Base-by-base conservation (phyloP, 1,284 basidiomycete species). In the Entoloma clypeatum region DNA sequence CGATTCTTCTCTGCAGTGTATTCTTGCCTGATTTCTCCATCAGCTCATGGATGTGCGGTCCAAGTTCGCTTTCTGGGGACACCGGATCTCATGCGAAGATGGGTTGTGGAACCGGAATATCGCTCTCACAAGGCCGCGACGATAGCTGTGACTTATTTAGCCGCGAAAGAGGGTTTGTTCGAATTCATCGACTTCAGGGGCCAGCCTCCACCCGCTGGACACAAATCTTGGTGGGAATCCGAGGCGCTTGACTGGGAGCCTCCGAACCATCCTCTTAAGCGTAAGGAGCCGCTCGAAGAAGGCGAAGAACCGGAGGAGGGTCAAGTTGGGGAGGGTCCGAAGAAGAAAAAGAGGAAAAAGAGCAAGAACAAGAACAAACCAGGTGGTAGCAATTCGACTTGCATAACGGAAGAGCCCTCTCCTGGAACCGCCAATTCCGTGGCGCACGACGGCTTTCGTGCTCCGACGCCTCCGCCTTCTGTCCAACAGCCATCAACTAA, bases 71-170 rank as follows among this genome's bases (percentile, higher is more conserved):
- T 80, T n/a, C 64, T 64, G 7, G 46, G 60, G 28, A 59, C 49
- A 6, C 35, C 44, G 8, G 21, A 39, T 16, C 26, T 65, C 17
- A 57, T 60, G 22, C 66, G 65, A 26, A 58, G 55, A 36, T 82
- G 74, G 55, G 55, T 56, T 0, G 73, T 74, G 7, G 58, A 68
- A 11, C 52, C 62, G 10, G 69, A 76, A 45, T 81, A 79, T 52
- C 65, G 72, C 24, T 72, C 62, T 22, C 76, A 76, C 48, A 64
- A 62, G 11, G 81, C 84, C 45, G 81, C 81, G 6, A 79, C 72
- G 54, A 60, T 69, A 14, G 79, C 75, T n/a, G 79, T 74, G 5
- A 59, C 71, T 1, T 69, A 64, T 36, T 57, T 59, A 3, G 81
- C 78, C 3, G 71, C 70, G 11, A 62, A 74, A 48, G 58, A 72